Percentiles rank a stretch among this genome's conserved stretches.
Conservation (phyloP, 1,284 basidiomycete species). For the Hemileia vastatrix region DNA sequence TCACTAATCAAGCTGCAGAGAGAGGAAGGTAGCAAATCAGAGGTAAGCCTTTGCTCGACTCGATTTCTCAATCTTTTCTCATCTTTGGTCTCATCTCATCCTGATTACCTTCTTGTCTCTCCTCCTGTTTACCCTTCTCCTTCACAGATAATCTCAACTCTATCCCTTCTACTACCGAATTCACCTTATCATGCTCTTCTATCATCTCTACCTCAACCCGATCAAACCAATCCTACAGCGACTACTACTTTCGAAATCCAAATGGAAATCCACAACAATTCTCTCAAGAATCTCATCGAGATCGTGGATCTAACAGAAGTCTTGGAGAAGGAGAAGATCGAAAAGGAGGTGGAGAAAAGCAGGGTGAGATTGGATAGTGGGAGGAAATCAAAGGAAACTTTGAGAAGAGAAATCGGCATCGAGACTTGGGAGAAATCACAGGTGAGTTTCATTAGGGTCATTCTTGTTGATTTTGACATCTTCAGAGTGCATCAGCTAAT, state of each 20-base stretch:
- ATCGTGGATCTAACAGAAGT: slow-evolving; percentile 26
- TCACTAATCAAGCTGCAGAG: too few species aligned
- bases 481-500: too few species aligned
- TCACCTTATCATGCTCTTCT: slow-evolving; percentile 61
- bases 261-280: slow-evolving; percentile 56
- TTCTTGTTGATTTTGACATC: too few species aligned
- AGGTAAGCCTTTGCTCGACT: too few species aligned
- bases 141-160: slow-evolving; percentile 56
- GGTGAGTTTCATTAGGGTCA: too few species aligned
- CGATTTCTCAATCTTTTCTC: neutral
- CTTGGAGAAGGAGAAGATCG: slow-evolving; percentile 13
- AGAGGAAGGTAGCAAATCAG: too few species aligned
- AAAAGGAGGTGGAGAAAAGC: slow-evolving; percentile 34
- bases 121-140: slow-evolving; percentile 18
- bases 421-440: too few species aligned
- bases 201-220: slow-evolving; percentile 59
- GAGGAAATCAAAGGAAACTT: slow-evolving; percentile 30
- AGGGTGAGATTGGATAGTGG: slow-evolving; percentile 35
- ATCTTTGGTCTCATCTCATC: neutral
- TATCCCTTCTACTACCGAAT: slow-evolving; percentile 63
- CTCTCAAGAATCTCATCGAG: slow-evolving; percentile 34
- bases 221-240: slow-evolving; percentile 59
- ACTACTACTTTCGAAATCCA: slow-evolving; percentile 52
- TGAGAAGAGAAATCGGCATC: too few species aligned
- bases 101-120: neutral